Percentiles rank a stretch among this genome's conserved stretches.
These are phyloP conservation scores for Spergularia azorica DNA, from an alignment of 179 eudicot species.

Conservation along the genomic window DNA sequence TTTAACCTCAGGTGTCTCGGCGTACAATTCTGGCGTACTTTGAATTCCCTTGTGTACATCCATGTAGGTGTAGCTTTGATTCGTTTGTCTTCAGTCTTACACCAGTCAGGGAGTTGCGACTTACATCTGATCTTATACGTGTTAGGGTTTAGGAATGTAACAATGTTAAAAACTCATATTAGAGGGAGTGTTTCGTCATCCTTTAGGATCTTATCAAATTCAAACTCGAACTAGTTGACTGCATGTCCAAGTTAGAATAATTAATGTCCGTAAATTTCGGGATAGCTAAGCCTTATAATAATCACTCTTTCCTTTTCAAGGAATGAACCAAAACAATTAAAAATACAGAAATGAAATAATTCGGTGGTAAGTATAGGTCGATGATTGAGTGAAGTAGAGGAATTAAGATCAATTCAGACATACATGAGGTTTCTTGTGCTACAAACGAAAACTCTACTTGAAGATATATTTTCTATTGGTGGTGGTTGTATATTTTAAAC, in stretches of 20 bases:
- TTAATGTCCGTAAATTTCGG: neutral
- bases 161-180: too few relatives aligned
- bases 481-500: slow-evolving; percentile 25
- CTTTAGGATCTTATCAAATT: too few relatives aligned
- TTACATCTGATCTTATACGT: too few relatives aligned
- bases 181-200: too few relatives aligned
- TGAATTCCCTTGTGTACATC: too few relatives aligned
- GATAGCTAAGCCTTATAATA: neutral
- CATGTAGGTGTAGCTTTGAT: too few relatives aligned
- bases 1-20: too few relatives aligned
- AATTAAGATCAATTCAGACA: neutral
- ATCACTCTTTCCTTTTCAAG: neutral
- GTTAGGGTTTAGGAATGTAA: too few relatives aligned
- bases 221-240: too few relatives aligned
- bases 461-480: slow-evolving; percentile 33
- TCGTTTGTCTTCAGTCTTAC: too few relatives aligned
- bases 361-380: neutral
- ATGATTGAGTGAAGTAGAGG: slow-evolving; percentile 17
- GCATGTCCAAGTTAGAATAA: neutral
- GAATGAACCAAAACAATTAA: neutral
- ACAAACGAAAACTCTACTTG: slow-evolving; percentile 21
- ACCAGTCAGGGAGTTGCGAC: too few relatives aligned
- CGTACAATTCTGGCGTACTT: too few relatives aligned
- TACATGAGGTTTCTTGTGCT: slow-evolving; percentile 26
- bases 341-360: neutral